These are phyloP conservation scores for Porphyrellus cyaneotinctus DNA, from an alignment of 768 basidiomycete species.

Conservation along the genomic window DNA sequence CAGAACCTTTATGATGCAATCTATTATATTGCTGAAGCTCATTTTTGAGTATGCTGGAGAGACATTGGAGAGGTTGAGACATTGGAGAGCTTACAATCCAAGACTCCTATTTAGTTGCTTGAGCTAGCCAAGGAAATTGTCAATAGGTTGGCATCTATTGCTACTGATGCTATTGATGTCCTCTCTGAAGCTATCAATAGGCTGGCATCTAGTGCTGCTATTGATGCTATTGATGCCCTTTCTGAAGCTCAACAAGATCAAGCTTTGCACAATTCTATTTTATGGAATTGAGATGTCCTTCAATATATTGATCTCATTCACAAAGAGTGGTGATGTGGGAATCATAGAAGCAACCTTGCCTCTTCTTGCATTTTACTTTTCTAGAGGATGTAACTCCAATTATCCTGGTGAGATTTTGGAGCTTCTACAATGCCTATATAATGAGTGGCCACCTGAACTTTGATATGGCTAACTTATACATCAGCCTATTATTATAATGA, in stretches of 20 bases:
- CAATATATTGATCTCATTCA: not conserved
- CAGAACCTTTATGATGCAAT: conserved; percentile 1
- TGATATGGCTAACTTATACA: no score
- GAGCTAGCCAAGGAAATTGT: not conserved
- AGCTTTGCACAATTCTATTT: not conserved
- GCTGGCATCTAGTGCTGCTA: not conserved
- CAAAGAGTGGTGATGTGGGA: not conserved
- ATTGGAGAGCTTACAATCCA: not conserved
- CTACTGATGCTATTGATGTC: not conserved
- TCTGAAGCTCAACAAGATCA: not conserved
- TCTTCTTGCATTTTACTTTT: not conserved
- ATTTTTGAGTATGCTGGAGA: not conserved
- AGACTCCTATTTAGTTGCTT: not conserved
- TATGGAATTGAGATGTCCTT: not conserved
- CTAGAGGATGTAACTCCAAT: not conserved
- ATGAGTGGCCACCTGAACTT: not conserved
- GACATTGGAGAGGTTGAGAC: not conserved
- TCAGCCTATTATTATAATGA: no score
- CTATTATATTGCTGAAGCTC: not conserved
- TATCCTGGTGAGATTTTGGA: not conserved
- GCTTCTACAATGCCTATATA: not conserved
- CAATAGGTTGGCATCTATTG: no score
- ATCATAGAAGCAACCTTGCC: not conserved
- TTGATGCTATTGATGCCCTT: not conserved
- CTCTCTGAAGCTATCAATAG: not conserved